These are phyloP conservation scores for Penicillium diatomitis DNA, from an alignment of 495 filamentous ascomycete genomes.

Conservation along the genomic window DNA sequence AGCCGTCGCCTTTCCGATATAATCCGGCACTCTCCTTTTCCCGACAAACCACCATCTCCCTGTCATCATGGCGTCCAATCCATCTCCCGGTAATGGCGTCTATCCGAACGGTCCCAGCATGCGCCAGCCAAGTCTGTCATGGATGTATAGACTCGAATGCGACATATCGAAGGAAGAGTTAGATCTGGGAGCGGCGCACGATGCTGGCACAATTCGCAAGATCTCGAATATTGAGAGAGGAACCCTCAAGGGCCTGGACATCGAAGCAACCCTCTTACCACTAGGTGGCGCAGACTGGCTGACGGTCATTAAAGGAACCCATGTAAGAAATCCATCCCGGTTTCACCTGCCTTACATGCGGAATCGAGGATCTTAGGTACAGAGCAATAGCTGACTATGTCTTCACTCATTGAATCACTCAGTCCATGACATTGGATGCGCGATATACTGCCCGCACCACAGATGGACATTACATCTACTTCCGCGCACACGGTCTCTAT, in stretches of 20 bases:
- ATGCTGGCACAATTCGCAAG: constrained; percentile 16
- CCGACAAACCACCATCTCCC: not conserved
- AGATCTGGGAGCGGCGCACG: constrained; percentile 18
- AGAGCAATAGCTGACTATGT: no score
- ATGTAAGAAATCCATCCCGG: constrained; percentile 8
- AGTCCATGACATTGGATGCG: constrained; percentile 28
- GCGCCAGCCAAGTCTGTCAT: constrained; percentile 18
- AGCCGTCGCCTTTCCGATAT: not conserved
- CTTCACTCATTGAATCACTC: not conserved
- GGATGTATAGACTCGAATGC: constrained; percentile 21
- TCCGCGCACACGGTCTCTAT: constrained; percentile 26
- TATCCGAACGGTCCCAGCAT: constrained; percentile 20
- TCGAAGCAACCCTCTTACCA: constrained; percentile 17
- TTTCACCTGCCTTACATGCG: no score
- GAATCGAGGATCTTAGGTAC: no score
- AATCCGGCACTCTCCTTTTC: not conserved
- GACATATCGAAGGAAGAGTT: constrained; percentile 18
- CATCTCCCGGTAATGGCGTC: constrained; percentile 18
- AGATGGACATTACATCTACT: constrained; percentile 20
- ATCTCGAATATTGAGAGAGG: constrained; percentile 21
- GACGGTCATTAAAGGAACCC: constrained; percentile 23
- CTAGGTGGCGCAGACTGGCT: constrained; percentile 25
- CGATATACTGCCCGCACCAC: constrained; percentile 22
- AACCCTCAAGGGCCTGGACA: constrained; percentile 19
- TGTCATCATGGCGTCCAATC: constrained; percentile 5